phyloP scores from a whole-genome alignment of 75 land plant genomes.

The Cunninghamia lanceolata region DNA sequence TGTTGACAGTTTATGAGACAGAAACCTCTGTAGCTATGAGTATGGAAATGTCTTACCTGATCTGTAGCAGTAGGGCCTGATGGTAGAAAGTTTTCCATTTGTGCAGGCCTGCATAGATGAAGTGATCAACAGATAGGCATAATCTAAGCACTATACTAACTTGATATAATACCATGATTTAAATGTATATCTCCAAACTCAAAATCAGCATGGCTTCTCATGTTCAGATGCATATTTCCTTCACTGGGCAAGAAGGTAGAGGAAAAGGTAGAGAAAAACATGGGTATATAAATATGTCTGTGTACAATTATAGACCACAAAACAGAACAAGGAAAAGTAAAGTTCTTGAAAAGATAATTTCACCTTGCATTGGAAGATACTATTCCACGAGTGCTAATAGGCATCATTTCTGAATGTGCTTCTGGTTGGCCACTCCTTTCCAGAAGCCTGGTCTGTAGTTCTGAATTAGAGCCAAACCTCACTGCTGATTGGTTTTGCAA shows the following conservation, averaged over 20 bases:
- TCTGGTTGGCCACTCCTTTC: constrained; percentile 33
- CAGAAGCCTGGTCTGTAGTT: constrained; percentile 66
- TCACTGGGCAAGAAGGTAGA: not conserved
- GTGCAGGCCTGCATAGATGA: not conserved
- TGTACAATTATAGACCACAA: not conserved
- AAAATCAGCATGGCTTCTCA: not conserved
- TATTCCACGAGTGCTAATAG: constrained; percentile 5
- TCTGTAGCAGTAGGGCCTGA: not conserved
- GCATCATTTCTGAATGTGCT: not conserved
- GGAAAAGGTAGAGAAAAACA: not conserved
- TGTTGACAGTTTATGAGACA: not conserved
- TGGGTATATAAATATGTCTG: not conserved
- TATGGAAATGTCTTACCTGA: not conserved
- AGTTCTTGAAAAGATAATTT: constrained; percentile 20
- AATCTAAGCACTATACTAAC: constrained; percentile 14
- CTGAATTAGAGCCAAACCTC: constrained; percentile 30
- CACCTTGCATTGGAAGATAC: constrained; percentile 19
- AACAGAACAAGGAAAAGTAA: not conserved
- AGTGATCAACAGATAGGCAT: constrained; percentile 5
- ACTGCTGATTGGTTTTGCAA: constrained; percentile 20
- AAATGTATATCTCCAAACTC: not conserved
- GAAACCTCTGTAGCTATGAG: not conserved
- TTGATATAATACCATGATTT: not conserved
- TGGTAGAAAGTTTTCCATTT: not conserved
- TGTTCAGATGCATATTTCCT: not conserved